Conservation (phyloP, 2,329 filamentous ascomycete species). For the Geoglossum cookeanum region DNA sequence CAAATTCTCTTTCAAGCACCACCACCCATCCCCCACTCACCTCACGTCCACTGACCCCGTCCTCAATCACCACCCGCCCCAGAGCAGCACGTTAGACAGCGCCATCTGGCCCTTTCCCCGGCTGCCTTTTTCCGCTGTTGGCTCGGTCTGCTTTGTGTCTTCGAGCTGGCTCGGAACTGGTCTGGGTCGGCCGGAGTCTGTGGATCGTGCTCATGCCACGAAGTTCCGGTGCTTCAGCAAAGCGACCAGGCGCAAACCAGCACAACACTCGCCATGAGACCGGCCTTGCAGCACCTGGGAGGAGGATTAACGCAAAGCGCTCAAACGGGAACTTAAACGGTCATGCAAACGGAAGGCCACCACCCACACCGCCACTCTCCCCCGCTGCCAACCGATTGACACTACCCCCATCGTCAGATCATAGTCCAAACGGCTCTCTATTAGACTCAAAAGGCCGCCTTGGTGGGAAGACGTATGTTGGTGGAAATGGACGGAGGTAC, state of each 20-base stretch:
- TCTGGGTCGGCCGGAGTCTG: background rate
- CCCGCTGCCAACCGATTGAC: slow-evolving; percentile 15
- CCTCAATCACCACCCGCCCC: background rate
- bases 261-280: slow-evolving; percentile 68
- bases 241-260: slow-evolving; percentile 44
- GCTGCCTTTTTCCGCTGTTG: background rate
- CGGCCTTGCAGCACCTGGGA: slow-evolving; percentile 64
- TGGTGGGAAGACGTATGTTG: slow-evolving; percentile 11
- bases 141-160: background rate
- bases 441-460: slow-evolving; percentile 18
- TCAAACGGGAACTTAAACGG: slow-evolving; percentile 36
- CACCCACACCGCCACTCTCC: slow-evolving; percentile 21
- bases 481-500: slow-evolving; percentile 1
- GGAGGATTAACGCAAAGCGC: slow-evolving; percentile 41
- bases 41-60: background rate
- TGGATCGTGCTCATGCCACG: slow-evolving; percentile 3
- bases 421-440: slow-evolving; percentile 14
- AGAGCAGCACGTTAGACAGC: background rate
- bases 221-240: slow-evolving; percentile 18
- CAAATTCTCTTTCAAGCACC: too few relatives aligned
- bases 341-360: slow-evolving; percentile 24
- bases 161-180: slow-evolving; percentile 3
- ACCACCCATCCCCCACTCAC: background rate
- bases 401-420: slow-evolving; percentile 10
- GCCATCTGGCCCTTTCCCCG: background rate